Evolutionary conservation across 2,329 filamentous ascomycete species (phyloP).

Genomic region (Fusarium sp.): DNA sequence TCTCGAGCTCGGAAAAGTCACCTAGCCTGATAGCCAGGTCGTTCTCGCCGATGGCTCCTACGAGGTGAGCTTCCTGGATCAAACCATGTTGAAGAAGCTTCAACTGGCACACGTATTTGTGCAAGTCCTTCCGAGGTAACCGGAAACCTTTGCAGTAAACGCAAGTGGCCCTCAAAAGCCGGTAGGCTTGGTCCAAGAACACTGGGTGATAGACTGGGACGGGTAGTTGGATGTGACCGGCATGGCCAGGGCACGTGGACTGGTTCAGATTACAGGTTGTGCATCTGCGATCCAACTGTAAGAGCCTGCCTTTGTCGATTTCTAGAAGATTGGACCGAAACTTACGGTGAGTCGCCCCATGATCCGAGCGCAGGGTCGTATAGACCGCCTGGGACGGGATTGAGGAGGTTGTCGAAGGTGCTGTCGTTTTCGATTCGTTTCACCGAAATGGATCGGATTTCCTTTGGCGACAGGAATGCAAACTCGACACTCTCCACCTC

Average conservation of each 20-base stretch:
- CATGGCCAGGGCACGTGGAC: slow-evolving; percentile 89
- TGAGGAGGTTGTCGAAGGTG: slow-evolving; percentile 93
- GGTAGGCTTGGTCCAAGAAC: slow-evolving; percentile 93
- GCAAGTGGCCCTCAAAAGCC: slow-evolving; percentile 89
- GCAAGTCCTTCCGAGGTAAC: slow-evolving; percentile 82
- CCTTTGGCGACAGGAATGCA: slow-evolving; percentile 83
- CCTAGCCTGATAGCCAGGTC: slow-evolving; percentile 56
- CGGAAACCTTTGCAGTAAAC: slow-evolving; percentile 92
- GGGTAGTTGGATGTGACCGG: slow-evolving; percentile 95
- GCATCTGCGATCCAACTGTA: slow-evolving; percentile 71
- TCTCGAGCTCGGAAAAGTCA: slow-evolving; percentile 60
- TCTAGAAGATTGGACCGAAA: slow-evolving; percentile 8
- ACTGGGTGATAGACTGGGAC: slow-evolving; percentile 96
- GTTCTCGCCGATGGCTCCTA: slow-evolving; percentile 68
- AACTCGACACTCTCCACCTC: slow-evolving; percentile 92
- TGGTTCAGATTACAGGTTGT: slow-evolving; percentile 91
- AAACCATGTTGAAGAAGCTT: slow-evolving; percentile 89
- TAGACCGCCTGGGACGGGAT: slow-evolving; percentile 90
- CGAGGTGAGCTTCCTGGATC: slow-evolving; percentile 75
- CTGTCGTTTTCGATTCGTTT: slow-evolving; percentile 93
- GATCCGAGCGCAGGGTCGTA: slow-evolving; percentile 94
- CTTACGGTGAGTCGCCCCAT: slow-evolving; percentile 86
- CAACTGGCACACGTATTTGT: slow-evolving; percentile 87
- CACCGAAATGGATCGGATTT: slow-evolving; percentile 92
- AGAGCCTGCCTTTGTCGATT: slow-evolving; percentile 21